Base-by-base conservation (phyloP, 768 basidiomycete species). In the Imleria badia region DNA sequence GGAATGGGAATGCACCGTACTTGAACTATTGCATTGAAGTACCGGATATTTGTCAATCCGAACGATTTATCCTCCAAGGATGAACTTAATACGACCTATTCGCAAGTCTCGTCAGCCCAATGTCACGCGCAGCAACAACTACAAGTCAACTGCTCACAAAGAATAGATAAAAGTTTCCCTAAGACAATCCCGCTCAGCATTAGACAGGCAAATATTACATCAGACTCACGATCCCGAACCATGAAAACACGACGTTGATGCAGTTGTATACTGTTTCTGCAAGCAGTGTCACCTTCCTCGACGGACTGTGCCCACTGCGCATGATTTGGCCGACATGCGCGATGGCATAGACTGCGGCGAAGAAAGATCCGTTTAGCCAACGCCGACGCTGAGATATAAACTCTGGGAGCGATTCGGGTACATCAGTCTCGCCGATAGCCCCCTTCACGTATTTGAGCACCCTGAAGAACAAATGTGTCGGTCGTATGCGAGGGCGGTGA, bases 81-180 rank as follows among this genome's bases (percentile, higher is more conserved):
- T 7, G 89, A 88, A 4, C 94, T 96, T 30, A 98, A 73, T 29
- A 98, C 86, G 39, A 91, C 82, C 91, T 93, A 60, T 30, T 31
- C 38, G 3, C 6, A 36, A 15, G 20, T 50, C 23, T 52, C 29
- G 47, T 55, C 45, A 61, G 45, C 20, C 29, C 6, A 40, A 13
- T 45, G 12, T 41, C 20, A 5, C n/a, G 5, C 10, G 12, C 50
- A 29, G n/a, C 2, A 19, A 7, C 22, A 31, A 29, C 11, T 30
- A 29, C 30, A 40, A 34, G 2, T 14, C 33, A 29, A 40, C 12
- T 8, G 72, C 87, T 72, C 65, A 94, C 94, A 68, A 96, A 98
- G 74, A 95, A 96, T 30, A 96, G 72, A 70, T 91, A 98, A 69
- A 92, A 94, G 65, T 96, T 98, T n/a, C 92, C 95, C 86, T 94